These are phyloP conservation scores for Globisporangium rhizosaccharum DNA, from an alignment of 352 stramenopile species.

Conservation along the genomic window DNA sequence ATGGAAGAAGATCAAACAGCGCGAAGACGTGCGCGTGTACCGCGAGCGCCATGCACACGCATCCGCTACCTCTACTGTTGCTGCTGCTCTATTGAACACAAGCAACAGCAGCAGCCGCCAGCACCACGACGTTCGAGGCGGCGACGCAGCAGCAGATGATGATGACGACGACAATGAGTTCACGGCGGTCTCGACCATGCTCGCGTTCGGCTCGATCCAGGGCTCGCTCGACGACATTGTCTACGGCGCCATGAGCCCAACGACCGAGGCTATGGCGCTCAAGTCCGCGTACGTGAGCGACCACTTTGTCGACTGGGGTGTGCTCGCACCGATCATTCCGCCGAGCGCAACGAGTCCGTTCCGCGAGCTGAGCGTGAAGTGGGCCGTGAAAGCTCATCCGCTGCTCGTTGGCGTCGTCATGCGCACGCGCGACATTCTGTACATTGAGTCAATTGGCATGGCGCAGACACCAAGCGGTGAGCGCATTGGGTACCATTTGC, in stretches of 20 bases:
- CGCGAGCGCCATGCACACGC: background rate
- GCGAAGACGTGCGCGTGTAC: conserved; percentile 8
- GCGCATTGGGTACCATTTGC: conserved; percentile 50
- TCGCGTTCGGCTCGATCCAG: conserved; percentile 23
- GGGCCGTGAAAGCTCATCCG: conserved; percentile 32
- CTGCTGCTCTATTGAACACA: too few species aligned
- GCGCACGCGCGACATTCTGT: conserved; percentile 50
- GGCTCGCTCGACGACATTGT: conserved; percentile 51
- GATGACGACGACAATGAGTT: background rate
- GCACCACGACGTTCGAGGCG: too few species aligned
- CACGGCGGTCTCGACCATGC: conserved; percentile 9
- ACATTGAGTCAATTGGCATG: conserved; percentile 42
- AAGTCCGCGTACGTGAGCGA: conserved; percentile 44
- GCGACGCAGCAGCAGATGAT: too few species aligned
- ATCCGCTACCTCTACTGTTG: too few species aligned
- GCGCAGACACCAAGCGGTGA: conserved; percentile 32
- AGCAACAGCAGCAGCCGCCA: too few species aligned
- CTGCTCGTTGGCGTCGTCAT: conserved; percentile 24
- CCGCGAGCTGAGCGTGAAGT: conserved; percentile 53
- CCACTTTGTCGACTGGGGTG: conserved; percentile 42
- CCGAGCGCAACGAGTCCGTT: conserved; percentile 40
- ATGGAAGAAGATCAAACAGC: conserved; percentile 11
- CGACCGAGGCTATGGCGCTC: conserved; percentile 41
- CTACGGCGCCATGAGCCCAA: conserved; percentile 50
- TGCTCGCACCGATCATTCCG: conserved; percentile 28